Evolutionary conservation across 2,329 filamentous ascomycete species (phyloP).

Genomic region (Ambrosiella beaveri): DNA sequence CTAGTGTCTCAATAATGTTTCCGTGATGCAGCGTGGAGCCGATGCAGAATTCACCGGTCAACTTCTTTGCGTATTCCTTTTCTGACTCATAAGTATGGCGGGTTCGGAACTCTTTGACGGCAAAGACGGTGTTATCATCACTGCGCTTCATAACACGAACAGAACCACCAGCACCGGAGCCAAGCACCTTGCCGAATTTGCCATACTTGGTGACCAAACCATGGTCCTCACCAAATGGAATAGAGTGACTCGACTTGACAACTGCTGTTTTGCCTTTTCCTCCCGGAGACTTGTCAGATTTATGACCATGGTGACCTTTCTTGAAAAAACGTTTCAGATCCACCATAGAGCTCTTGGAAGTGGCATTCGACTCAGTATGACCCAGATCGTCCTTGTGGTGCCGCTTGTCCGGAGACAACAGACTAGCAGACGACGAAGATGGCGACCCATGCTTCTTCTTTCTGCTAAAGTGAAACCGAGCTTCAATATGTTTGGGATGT

Average conservation of each 20-base stretch:
- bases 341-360: slow-evolving; percentile 62
- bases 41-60: slow-evolving; percentile 96
- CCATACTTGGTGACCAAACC: slow-evolving; percentile 82
- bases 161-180: slow-evolving; percentile 84
- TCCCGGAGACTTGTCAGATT: slow-evolving; percentile 44
- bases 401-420: slow-evolving; percentile 34
- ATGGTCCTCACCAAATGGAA: slow-evolving; percentile 85
- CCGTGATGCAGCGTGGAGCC: slow-evolving; percentile 93
- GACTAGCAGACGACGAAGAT: slow-evolving; percentile 31
- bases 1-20: slow-evolving; percentile 94
- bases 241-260: slow-evolving; percentile 31
- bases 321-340: slow-evolving; percentile 96
- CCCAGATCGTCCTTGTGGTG: slow-evolving; percentile 8
- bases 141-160: slow-evolving; percentile 87
- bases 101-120: slow-evolving; percentile 90
- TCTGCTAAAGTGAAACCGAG: slow-evolving; percentile 67
- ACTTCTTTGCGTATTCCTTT: slow-evolving; percentile 92
- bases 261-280: slow-evolving; percentile 46
- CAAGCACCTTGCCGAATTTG: slow-evolving; percentile 84
- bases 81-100: slow-evolving; percentile 86
- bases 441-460: slow-evolving; percentile 42
- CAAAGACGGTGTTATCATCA: slow-evolving; percentile 84
- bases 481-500: slow-evolving; percentile 42
- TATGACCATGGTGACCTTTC: slow-evolving; percentile 45
- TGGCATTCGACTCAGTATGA: slow-evolving; percentile 17